Conservation (phyloP, 73 alveolate species). For the Paramecium sexaurelia region DNA sequence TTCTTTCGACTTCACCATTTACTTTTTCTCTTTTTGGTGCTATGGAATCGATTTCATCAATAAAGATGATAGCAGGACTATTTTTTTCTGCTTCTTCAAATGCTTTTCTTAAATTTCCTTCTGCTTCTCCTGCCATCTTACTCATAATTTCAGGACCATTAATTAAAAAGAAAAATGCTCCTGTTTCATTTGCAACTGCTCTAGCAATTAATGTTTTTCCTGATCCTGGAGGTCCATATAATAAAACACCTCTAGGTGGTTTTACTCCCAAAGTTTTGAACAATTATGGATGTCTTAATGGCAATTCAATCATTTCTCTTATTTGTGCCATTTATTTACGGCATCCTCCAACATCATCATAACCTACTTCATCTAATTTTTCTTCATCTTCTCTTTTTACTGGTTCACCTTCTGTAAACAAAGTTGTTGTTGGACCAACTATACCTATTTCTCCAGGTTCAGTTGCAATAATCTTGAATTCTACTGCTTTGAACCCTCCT, state of each 20-base stretch:
- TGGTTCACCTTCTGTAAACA: slow-evolving; percentile 97
- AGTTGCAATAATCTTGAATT: slow-evolving; percentile 97
- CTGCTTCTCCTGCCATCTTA: slow-evolving; percentile 99
- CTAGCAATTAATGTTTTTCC: slow-evolving; percentile 97
- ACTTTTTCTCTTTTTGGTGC: slow-evolving; percentile 98
- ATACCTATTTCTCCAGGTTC: slow-evolving; percentile 98
- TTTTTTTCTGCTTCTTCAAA: slow-evolving; percentile 98
- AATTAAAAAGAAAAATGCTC: slow-evolving; percentile 90
- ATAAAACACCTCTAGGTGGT: slow-evolving; percentile 99
- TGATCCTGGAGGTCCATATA: slow-evolving; percentile 97
- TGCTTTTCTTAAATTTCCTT: slow-evolving; percentile 95
- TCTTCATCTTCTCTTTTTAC: slow-evolving; percentile 96
- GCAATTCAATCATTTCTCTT: slow-evolving; percentile 98
- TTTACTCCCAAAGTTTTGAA: slow-evolving; percentile 98
- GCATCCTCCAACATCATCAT: slow-evolving; percentile 99
- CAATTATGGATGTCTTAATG: slow-evolving; percentile 96
- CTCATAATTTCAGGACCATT: slow-evolving; percentile 95
- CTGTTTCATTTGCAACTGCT: slow-evolving; percentile 99
- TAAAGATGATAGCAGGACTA: slow-evolving; percentile 97
- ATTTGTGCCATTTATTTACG: slow-evolving; percentile 97
- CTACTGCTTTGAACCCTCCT: slow-evolving; percentile 99
- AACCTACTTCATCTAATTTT: slow-evolving; percentile 96
- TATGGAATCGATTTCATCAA: slow-evolving; percentile 98
- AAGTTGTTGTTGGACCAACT: slow-evolving; percentile 98
- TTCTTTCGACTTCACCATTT: slow-evolving; percentile 96